Evolutionary conservation across 257 asterid species (phyloP).

Genomic region (Ajuga chamaepitys): DNA sequence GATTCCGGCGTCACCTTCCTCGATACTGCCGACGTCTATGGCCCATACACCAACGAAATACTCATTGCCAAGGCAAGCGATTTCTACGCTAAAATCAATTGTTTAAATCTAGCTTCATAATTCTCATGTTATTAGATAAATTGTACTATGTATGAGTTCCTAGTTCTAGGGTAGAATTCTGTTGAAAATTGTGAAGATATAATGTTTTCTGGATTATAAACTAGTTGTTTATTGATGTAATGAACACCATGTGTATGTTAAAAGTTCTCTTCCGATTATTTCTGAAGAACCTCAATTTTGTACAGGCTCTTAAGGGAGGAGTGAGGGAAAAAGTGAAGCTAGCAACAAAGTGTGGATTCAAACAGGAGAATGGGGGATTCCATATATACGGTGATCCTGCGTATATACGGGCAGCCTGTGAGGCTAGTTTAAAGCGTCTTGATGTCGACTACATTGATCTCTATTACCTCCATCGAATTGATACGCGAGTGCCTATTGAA

Average conservation of each 20-base stretch:
- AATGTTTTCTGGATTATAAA: no score
- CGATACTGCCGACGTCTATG: conserved; percentile 29
- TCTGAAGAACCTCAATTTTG: not conserved
- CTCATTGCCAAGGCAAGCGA: conserved; percentile 21
- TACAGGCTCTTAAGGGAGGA: conserved; percentile 21
- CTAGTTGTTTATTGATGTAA: no score
- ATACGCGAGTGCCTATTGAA: conserved; percentile 18
- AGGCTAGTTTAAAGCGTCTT: conserved; percentile 28
- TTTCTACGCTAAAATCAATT: not conserved
- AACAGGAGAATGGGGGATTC: not conserved
- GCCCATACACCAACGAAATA: conserved; percentile 28
- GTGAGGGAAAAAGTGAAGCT: conserved; percentile 21
- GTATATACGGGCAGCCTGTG: conserved; percentile 18
- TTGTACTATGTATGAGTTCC: no score
- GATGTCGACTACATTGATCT: conserved; percentile 17
- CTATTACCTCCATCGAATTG: conserved; percentile 20
- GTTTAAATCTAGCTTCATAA: not conserved
- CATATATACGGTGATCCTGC: conserved; percentile 9
- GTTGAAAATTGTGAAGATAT: no score
- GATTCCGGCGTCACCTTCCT: conserved; percentile 28
- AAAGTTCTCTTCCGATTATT: not conserved
- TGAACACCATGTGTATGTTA: no score
- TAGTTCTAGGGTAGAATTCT: no score
- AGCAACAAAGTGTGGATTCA: conserved; percentile 20
- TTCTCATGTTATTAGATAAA: no score